Conservation (phyloP, 148 eudicot species). For the Linanthus parryae region DNA sequence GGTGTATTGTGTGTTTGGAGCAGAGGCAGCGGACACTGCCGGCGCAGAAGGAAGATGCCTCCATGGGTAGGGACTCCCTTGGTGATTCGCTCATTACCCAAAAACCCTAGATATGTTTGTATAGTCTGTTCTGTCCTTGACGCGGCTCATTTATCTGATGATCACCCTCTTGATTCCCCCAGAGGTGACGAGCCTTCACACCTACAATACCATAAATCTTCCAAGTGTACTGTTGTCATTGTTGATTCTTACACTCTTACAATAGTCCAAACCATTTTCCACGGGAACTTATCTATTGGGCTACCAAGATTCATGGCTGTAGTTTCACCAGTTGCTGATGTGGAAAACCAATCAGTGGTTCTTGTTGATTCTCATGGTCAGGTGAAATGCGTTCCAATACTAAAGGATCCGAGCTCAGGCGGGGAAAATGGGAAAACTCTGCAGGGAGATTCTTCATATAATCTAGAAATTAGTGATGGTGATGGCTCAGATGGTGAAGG, state of each 20-base stretch:
- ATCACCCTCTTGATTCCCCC: conserved; percentile 30
- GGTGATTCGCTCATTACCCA: conserved; percentile 51
- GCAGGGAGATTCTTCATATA: conserved; percentile 24
- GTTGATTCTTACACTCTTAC: conserved; percentile 77
- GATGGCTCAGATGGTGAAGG: conserved; percentile 35
- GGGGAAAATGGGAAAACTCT: conserved; percentile 27
- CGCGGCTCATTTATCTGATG: conserved; percentile 26
- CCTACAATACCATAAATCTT: conserved; percentile 26
- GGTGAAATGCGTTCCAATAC: conserved; percentile 44
- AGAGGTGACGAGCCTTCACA: conserved; percentile 35
- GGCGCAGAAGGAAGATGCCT: conserved; percentile 86
- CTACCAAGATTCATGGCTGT: conserved; percentile 69
- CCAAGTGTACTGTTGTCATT: conserved; percentile 64
- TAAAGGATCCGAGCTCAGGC: conserved; percentile 44
- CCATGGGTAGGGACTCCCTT: conserved; percentile 92
- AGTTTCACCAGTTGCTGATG: conserved; percentile 40
- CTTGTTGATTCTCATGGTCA: conserved; percentile 69
- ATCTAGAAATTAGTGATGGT: conserved; percentile 21
- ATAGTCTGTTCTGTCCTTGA: conserved; percentile 51
- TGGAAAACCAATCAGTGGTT: conserved; percentile 43
- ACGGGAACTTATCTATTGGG: conserved; percentile 70
- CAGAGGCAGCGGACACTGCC: conserved; percentile 87
- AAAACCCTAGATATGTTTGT: conserved; percentile 78
- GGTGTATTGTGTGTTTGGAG: conserved; percentile 96
- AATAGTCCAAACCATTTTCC: conserved; percentile 73